Percentiles rank a stretch among this genome's conserved stretches.
These are phyloP conservation scores for Myrmaecium sp. DNA, from an alignment of 2,329 filamentous ascomycete species.

Conservation along the genomic window DNA sequence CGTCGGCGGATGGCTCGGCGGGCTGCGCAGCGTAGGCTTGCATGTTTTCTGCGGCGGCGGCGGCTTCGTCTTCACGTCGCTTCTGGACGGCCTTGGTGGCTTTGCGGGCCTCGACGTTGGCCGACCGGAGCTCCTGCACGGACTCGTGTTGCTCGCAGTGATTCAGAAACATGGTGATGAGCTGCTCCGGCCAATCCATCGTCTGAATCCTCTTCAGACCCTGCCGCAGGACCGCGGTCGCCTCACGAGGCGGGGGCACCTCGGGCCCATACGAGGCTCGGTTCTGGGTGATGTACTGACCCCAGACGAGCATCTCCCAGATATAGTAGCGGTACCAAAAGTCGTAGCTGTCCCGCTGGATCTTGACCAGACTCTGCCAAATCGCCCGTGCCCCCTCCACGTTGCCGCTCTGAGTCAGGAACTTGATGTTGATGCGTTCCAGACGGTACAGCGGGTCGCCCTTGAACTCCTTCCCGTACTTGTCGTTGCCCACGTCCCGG, in stretches of 20 bases:
- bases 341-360: constrained; percentile 63
- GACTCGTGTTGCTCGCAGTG: constrained; percentile 86
- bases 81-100: constrained; percentile 45
- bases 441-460: constrained; percentile 82
- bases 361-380: constrained; percentile 56
- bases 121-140: constrained; percentile 55
- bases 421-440: constrained; percentile 84
- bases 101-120: constrained; percentile 57
- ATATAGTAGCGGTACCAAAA: constrained; percentile 89
- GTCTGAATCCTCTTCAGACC: constrained; percentile 43
- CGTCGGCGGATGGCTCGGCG: constrained; percentile 7
- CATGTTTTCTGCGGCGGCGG: constrained; percentile 33
- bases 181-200: constrained; percentile 61
- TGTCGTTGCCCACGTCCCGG: constrained; percentile 56
- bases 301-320: constrained; percentile 72
- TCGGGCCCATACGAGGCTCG: constrained; percentile 30
- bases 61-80: constrained; percentile 49
- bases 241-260: constrained; percentile 45
- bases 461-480: constrained; percentile 58
- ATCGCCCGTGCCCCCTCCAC: constrained; percentile 59
- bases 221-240: constrained; percentile 59
- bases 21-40: constrained; percentile 10
- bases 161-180: constrained; percentile 56
- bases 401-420: constrained; percentile 67
- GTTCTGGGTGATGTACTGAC: constrained; percentile 37